Base-by-base conservation (phyloP, 768 basidiomycete species). In the Suillus bovinus region DNA sequence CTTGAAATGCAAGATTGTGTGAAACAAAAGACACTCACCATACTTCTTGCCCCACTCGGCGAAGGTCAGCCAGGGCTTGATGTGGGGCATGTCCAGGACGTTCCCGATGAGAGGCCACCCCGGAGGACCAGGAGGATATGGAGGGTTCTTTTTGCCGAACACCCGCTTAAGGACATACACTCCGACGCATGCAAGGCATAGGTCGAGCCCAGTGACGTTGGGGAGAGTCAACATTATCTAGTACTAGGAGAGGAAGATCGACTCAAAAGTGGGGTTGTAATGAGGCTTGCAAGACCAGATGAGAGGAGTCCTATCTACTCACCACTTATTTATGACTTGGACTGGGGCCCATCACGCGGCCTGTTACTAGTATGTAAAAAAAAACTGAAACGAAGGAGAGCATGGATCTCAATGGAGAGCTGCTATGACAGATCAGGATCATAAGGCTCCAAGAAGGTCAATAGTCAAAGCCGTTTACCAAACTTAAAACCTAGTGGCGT, bases 61-160 rank as follows among this genome's bases (percentile, higher is more conserved):
- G 58, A 81, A 82, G 24, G 76, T 77, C 52, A 81, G 60, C 81
- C 82, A 84, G 50, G 79, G 78, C 55, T 79, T 80, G 34, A 66
- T 61, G 29, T 77, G 72, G 31, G 83, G 83, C 79, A 84, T 80
- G 60, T 83, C 81, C 1, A 81, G 70, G 10, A 84, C 68, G 59
- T 84, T 84, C 20, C 80, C 82, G 31, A 84, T 61, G 9, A 84
- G 52, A 7, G 82, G 82, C 41, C 77, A 67, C 33, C 72, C 73
- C 50, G 72, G 77, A 10, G 83, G 83, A 5, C 83, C 83, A 1
- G 83, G 83, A 22, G 83, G 83, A 39, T 79, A 69, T 5, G 70
- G 68, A 20, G 59, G 68, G 4, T 59, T 63, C 34, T 49, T 73
- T 56, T 68, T 73, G 27, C 62, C 16, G 31, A 72, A 22, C 0